phyloP scores from a whole-genome alignment of 306 rosid species.

The Fagus crenata region DNA sequence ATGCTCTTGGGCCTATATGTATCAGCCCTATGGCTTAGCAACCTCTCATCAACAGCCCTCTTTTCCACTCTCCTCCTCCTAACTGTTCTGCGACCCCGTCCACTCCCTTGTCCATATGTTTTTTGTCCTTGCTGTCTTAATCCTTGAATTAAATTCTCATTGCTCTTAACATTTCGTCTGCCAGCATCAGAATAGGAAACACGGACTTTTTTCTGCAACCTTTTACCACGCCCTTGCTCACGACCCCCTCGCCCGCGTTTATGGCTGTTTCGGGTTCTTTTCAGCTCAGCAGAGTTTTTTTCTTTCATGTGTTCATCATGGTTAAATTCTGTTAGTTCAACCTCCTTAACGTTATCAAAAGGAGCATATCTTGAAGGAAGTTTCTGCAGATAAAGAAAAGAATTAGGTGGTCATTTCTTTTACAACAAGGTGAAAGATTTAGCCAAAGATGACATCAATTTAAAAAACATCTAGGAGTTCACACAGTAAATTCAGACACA shows the following conservation, averaged over 20 bases:
- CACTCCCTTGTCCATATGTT: conserved; percentile 61
- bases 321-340: conserved; percentile 46
- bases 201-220: conserved; percentile 47
- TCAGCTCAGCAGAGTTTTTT: conserved; percentile 48
- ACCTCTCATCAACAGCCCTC: conserved; percentile 64
- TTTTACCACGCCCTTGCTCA: conserved; percentile 72
- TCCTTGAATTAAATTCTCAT: conserved; percentile 49
- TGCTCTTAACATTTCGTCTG: conserved; percentile 43
- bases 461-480: not conserved
- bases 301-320: conserved; percentile 39
- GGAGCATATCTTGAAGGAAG: conserved; percentile 60
- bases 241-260: conserved; percentile 72
- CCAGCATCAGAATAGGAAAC: conserved; percentile 46
- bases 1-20: conserved; percentile 46
- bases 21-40: conserved; percentile 38
- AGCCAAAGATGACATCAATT: not conserved
- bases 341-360: conserved; percentile 50
- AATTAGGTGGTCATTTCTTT: conserved; percentile 10
- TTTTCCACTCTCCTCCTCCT: conserved; percentile 75
- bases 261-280: conserved; percentile 48
- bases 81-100: conserved; percentile 87
- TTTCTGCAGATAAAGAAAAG: conserved; percentile 50
- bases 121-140: conserved; percentile 52
- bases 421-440: not conserved
- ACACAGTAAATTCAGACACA: not conserved